phyloP scores from a whole-genome alignment of 2,329 filamentous ascomycete species.

The Monosporascus cannonballus region DNA sequence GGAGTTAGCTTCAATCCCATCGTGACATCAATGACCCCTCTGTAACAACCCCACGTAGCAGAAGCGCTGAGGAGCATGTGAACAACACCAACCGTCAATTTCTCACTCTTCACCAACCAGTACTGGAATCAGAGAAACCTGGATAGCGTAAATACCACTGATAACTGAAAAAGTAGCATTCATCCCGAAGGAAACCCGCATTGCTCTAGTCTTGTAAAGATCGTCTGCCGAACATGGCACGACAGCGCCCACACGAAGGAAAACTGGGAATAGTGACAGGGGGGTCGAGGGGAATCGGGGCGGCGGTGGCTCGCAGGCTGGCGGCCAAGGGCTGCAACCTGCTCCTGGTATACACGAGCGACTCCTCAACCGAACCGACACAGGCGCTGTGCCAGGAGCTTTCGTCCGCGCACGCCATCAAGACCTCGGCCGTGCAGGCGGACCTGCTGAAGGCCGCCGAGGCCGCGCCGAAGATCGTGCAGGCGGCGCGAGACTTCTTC shows the following conservation, averaged over 20 bases:
- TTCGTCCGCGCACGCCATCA: constrained; percentile 49
- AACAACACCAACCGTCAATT: not conserved
- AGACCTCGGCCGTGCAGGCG: constrained; percentile 59
- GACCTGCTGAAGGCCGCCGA: constrained; percentile 61
- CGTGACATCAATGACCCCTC: not conserved
- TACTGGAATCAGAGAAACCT: too few relatives aligned
- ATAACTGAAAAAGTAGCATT: too few relatives aligned
- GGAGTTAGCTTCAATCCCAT: not conserved
- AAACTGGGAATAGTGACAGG: constrained; percentile 77
- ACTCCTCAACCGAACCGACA: constrained; percentile 34
- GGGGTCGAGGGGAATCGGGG: constrained; percentile 72
- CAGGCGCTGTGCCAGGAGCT: constrained; percentile 60
- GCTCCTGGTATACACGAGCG: constrained; percentile 62
- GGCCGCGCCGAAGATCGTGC: constrained; percentile 49
- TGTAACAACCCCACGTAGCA: not conserved
- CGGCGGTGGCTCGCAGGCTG: constrained; percentile 58
- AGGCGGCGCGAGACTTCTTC: not conserved
- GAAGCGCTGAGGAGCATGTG: not conserved
- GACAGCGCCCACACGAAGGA: constrained; percentile 48
- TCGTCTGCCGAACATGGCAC: not conserved
- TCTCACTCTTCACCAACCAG: too few relatives aligned
- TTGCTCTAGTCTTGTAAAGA: too few relatives aligned
- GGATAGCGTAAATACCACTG: too few relatives aligned
- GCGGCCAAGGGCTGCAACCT: constrained; percentile 65
- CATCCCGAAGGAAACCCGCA: too few relatives aligned